These are phyloP conservation scores for Ceratocystis alfenasii DNA, from an alignment of 2,329 filamentous ascomycete species.

Conservation along the genomic window DNA sequence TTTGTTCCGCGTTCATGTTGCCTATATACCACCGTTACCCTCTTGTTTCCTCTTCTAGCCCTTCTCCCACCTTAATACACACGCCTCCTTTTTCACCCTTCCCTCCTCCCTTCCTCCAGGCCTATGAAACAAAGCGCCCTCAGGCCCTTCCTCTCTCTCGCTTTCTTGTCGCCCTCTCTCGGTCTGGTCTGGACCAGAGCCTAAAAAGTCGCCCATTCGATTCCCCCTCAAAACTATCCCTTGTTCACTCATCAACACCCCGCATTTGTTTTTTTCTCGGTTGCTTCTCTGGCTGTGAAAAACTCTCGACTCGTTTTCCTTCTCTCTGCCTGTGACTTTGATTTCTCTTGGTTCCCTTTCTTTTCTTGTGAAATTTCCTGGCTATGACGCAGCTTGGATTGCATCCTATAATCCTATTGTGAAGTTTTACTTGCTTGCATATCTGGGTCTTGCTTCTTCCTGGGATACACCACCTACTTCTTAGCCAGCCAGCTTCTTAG, in stretches of 20 bases:
- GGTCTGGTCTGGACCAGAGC: neutral
- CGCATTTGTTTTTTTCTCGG: conserved; percentile 9
- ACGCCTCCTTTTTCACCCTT: neutral
- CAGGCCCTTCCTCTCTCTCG: neutral
- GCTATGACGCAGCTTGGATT: conserved; percentile 10
- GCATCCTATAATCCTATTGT: conserved; percentile 5
- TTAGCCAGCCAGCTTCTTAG: neutral
- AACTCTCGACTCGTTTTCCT: conserved; percentile 3
- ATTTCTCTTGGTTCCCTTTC: neutral
- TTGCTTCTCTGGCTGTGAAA: conserved; percentile 1
- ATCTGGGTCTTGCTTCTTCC: neutral
- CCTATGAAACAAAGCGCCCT: neutral
- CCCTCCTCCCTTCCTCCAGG: neutral
- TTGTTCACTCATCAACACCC: conserved; percentile 8
- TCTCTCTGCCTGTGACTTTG: neutral
- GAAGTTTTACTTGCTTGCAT: neutral
- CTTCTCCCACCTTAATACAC: neutral
- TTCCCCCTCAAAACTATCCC: conserved; percentile 9
- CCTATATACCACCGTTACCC: neutral
- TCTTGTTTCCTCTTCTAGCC: neutral
- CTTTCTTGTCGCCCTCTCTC: neutral
- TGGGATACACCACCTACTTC: neutral
- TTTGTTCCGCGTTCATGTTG: neutral
- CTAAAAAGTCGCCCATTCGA: neutral
- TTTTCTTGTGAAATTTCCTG: neutral